Evolutionary conservation across 208 protist species (phyloP).

Genomic region (Crithidia sp.): DNA sequence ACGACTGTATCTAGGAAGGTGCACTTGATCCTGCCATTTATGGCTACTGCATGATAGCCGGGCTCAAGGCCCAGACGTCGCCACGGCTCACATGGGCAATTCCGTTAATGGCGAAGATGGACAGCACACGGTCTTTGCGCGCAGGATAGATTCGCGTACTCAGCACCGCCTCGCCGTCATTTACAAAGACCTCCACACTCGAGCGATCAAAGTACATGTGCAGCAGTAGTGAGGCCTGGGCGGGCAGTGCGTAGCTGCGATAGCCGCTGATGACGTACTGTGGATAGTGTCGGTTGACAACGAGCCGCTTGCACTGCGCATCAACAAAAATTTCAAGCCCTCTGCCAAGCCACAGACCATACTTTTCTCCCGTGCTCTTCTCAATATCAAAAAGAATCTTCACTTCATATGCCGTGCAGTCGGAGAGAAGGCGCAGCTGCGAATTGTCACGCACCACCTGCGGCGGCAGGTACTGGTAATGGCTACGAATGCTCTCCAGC

Average conservation of each 20-base stretch:
- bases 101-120: conserved; percentile 48
- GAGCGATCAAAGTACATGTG: conserved; percentile 64
- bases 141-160: conserved; percentile 59
- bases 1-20: not conserved
- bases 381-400: conserved; percentile 40
- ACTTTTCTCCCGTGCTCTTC: conserved; percentile 57
- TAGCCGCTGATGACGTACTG: conserved; percentile 61
- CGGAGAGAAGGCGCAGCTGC: conserved; percentile 32
- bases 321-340: conserved; percentile 62
- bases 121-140: conserved; percentile 34
- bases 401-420: conserved; percentile 53
- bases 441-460: conserved; percentile 42
- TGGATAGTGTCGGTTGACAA: conserved; percentile 62
- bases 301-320: conserved; percentile 37
- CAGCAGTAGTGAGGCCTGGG: conserved; percentile 28
- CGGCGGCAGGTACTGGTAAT: conserved; percentile 32
- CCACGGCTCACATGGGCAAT: conserved; percentile 38
- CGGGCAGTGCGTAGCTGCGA: conserved; percentile 47
- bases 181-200: conserved; percentile 67
- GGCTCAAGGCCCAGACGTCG: conserved; percentile 51
- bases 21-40: not conserved
- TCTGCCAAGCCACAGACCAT: conserved; percentile 60
- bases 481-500: conserved; percentile 40
- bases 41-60: conserved; percentile 47
- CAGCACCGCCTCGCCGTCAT: conserved; percentile 50